These are phyloP conservation scores for Aphanoascus verrucosus DNA, from an alignment of 2,329 filamentous ascomycete species.

Conservation along the genomic window DNA sequence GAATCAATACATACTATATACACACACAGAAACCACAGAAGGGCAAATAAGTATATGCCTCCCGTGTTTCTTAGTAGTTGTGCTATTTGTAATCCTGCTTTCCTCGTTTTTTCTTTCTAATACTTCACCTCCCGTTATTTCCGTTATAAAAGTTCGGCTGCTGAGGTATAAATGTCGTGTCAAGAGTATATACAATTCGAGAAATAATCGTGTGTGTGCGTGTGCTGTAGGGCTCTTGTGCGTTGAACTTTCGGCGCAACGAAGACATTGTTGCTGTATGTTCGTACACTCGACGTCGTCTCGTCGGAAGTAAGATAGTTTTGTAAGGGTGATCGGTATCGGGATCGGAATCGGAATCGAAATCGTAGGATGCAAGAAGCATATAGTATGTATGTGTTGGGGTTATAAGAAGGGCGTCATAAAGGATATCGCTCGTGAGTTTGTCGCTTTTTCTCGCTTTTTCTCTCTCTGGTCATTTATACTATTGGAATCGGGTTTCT, in stretches of 20 bases:
- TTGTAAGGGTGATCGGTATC: not conserved
- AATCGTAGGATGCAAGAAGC: too few relatives aligned
- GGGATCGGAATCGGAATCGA: too few relatives aligned
- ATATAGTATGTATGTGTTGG: not conserved
- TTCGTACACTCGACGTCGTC: not conserved
- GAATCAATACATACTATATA: too few relatives aligned
- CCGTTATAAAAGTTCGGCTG: not conserved
- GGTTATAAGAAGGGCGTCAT: slow-evolving; percentile 2
- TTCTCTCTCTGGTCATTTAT: not conserved
- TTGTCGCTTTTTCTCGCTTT: not conserved
- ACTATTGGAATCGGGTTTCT: not conserved
- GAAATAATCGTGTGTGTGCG: not conserved
- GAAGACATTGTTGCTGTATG: not conserved
- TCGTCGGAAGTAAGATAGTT: not conserved
- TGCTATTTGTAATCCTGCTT: not conserved
- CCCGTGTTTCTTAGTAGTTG: not conserved
- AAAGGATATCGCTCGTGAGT: slow-evolving; percentile 6
- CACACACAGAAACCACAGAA: not conserved
- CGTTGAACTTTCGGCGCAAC: not conserved
- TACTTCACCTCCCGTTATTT: not conserved
- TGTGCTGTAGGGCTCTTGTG: not conserved
- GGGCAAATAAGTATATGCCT: not conserved
- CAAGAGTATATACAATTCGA: slow-evolving; percentile 5
- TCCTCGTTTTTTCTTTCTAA: not conserved
- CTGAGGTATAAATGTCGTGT: not conserved